Evolutionary conservation across 805 yeast genomes (phyloP), one percentile per base, ranked within the genome.

Genomic region (Debaryomyces castellii): DNA sequence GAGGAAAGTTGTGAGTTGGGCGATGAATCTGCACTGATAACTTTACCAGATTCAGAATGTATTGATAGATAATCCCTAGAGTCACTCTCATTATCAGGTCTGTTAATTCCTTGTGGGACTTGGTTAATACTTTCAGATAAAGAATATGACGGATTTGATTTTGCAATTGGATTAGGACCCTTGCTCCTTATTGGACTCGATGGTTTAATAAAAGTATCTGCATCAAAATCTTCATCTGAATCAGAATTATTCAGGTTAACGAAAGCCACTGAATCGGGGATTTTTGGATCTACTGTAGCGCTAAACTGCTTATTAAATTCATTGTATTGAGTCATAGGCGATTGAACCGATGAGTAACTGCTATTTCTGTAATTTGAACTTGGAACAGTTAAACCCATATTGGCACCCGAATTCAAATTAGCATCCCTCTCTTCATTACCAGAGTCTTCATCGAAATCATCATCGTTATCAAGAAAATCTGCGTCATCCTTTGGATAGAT

Each of bases 301-400:
- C 58, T 54, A 51, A 69, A 69, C 45, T 70, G 74, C 44, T 64
- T 60, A 50, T 63, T 69, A 54, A 72, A 69, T 52, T 72, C 75
- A 41, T 64, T 53, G 48, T 69, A 71, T 49, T 72, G 77, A 1
- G 76, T 69, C 63, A 61, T 63, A 6, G 77, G 77, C 4, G 73
- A 65, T 44, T 67, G 69, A 30, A 70, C 73, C 3, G 74, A 67
- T 1, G 75, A 64, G 48, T 63, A 57, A 40, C 69, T 62, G 28
- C 64, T 58, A 50, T 65, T 64, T 30, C 73, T 55, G 34, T 61
- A 51, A 18, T 54, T 59, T 27, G 57, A 54, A 11, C 56, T 49
- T 2, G 71, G 67, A 28, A 61, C 62, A 12, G 53, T 47, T 44
- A 67, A 59, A 12, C 47, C 49, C 9, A n/a, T n/a, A n/a, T n/a